These are phyloP conservation scores for Mycena rosella DNA, from an alignment of 768 basidiomycete genomes.

Conservation along the genomic window DNA sequence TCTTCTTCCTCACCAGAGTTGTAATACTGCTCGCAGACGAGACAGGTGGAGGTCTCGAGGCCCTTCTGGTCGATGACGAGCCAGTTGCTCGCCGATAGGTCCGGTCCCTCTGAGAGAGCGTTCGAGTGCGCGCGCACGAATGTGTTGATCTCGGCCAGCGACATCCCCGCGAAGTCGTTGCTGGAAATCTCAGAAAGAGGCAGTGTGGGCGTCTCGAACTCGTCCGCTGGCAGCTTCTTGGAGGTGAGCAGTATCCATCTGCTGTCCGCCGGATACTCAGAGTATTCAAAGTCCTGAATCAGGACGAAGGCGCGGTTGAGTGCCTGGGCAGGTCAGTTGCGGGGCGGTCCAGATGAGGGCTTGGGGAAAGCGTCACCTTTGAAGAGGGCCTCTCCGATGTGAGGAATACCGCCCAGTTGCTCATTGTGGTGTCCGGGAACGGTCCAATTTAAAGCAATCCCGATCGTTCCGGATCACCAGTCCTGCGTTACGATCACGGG, in stretches of 20 bases:
- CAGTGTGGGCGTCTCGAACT: too few species aligned
- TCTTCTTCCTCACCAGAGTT: neutral
- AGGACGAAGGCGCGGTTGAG: slow-evolving; percentile 28
- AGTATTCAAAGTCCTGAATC: slow-evolving; percentile 23
- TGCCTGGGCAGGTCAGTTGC: neutral
- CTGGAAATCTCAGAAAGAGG: too few species aligned
- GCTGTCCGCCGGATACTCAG: neutral
- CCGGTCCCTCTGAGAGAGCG: neutral
- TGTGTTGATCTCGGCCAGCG: slow-evolving; percentile 1
- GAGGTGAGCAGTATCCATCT: neutral
- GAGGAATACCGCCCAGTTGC: slow-evolving; percentile 9
- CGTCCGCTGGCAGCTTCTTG: neutral
- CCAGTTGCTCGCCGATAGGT: slow-evolving; percentile 9
- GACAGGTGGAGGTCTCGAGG: slow-evolving; percentile 29
- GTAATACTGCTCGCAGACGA: slow-evolving; percentile 20
- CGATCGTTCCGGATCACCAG: too few species aligned
- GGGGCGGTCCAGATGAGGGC: too few species aligned
- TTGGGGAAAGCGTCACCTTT: slow-evolving; percentile 1
- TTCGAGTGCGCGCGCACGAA: slow-evolving; percentile 19
- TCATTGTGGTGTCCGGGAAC: too few species aligned
- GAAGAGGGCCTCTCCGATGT: neutral
- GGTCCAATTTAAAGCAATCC: too few species aligned
- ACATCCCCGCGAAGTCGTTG: slow-evolving; percentile 23
- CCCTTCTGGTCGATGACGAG: slow-evolving; percentile 29
- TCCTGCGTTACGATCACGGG: too few species aligned